Evolutionary conservation across 2,329 filamentous ascomycete genomes (phyloP).

Genomic region (Cladosporium sp.): DNA sequence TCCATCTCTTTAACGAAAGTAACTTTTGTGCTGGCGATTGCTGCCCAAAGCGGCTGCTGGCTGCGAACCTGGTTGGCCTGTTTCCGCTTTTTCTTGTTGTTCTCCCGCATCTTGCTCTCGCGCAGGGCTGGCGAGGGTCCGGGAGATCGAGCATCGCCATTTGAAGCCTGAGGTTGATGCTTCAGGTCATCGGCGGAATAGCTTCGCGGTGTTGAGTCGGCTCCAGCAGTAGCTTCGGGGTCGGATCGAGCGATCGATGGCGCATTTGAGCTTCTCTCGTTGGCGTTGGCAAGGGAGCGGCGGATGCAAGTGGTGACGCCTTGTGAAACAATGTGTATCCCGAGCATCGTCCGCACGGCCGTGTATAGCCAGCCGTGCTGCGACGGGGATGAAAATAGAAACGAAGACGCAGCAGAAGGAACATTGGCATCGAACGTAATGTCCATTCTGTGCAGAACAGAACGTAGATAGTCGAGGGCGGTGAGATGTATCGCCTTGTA

Average conservation of each 20-base stretch:
- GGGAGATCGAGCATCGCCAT: slow-evolving; percentile 44
- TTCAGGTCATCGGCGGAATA: slow-evolving; percentile 20
- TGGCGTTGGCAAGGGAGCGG: slow-evolving; percentile 30
- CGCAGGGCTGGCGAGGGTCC: slow-evolving; percentile 46
- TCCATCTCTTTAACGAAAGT: slow-evolving; percentile 78
- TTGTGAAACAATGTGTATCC: slow-evolving; percentile 33
- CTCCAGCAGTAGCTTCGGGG: slow-evolving; percentile 24
- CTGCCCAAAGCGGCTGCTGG: slow-evolving; percentile 89
- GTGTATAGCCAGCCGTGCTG: slow-evolving; percentile 29
- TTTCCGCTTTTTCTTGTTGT: slow-evolving; percentile 76
- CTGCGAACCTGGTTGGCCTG: slow-evolving; percentile 86
- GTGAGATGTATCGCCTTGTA: slow-evolving; percentile 45
- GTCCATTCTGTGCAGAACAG: slow-evolving; percentile 31
- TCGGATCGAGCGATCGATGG: slow-evolving; percentile 26
- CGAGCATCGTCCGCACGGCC: slow-evolving; percentile 28
- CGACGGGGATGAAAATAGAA: slow-evolving; percentile 23
- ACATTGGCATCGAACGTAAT: slow-evolving; percentile 26
- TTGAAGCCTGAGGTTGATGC: slow-evolving; percentile 22
- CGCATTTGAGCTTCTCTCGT: slow-evolving; percentile 27
- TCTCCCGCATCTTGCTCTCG: slow-evolving; percentile 52
- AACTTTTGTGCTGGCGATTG: slow-evolving; percentile 91
- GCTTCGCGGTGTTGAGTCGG: slow-evolving; percentile 12
- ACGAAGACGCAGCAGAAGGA: slow-evolving; percentile 25
- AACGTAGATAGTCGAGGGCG: slow-evolving; percentile 32
- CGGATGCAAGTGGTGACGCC: slow-evolving; percentile 31